phyloP scores from a whole-genome alignment of 2,329 filamentous ascomycete genomes.

The Apiospora aurea region DNA sequence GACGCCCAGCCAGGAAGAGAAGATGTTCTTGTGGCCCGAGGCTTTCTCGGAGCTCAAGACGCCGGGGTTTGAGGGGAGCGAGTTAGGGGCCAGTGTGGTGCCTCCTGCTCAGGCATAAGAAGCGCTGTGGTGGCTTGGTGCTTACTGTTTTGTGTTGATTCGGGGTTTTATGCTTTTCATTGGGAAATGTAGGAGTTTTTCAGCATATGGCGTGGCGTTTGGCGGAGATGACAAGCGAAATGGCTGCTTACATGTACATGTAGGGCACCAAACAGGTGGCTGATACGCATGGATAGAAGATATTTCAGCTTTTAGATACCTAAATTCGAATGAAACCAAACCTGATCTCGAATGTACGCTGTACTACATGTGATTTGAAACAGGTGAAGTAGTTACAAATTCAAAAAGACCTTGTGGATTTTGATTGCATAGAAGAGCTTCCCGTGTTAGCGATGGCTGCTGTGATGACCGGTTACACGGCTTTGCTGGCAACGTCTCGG shows the following conservation, averaged over 20 bases:
- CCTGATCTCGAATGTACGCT: no score
- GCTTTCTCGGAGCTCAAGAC: constrained; percentile 57
- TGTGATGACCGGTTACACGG: not conserved
- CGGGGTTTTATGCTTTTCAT: not conserved
- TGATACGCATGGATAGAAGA: not conserved
- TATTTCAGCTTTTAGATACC: not conserved
- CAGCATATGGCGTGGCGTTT: constrained; percentile 22
- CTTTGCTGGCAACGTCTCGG: not conserved
- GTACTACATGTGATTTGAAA: not conserved
- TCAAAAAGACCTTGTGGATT: not conserved
- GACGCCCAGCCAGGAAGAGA: constrained; percentile 61
- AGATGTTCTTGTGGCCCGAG: constrained; percentile 69
- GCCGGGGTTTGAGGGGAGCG: constrained; percentile 32
- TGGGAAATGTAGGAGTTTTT: not conserved
- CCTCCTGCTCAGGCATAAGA: constrained; percentile 23
- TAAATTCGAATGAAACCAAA: not conserved
- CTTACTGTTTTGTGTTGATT: constrained; percentile 4
- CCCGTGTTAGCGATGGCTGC: not conserved
- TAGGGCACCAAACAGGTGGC: not conserved
- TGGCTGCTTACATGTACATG: not conserved
- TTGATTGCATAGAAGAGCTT: not conserved
- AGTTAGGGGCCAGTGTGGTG: constrained; percentile 24
- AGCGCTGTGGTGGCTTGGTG: constrained; percentile 4
- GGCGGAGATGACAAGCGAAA: not conserved
- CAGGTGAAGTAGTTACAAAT: not conserved